phyloP scores from a whole-genome alignment of 2,329 filamentous ascomycete species.

The Ophiostoma sp. region DNA sequence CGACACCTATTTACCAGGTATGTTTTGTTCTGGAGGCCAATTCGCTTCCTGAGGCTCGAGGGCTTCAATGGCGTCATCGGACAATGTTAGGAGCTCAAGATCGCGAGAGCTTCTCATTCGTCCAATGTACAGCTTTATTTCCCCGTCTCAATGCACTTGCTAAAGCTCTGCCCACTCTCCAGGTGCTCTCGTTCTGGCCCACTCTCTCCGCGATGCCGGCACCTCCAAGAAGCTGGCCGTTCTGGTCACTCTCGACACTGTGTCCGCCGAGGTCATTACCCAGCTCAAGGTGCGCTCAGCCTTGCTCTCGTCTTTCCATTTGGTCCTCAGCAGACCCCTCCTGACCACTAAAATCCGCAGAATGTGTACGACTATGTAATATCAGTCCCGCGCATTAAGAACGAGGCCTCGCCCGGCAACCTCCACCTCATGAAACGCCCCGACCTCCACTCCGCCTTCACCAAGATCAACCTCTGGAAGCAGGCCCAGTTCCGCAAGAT shows the following conservation, averaged over 20 bases:
- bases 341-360: slow-evolving; percentile 44
- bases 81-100: neutral
- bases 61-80: neutral
- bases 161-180: slow-evolving; percentile 25
- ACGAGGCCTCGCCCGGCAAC: slow-evolving; percentile 69
- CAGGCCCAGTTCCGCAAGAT: slow-evolving; percentile 87
- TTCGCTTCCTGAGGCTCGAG: too few species aligned
- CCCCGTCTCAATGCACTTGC: slow-evolving; percentile 14
- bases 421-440: slow-evolving; percentile 87
- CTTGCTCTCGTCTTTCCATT: neutral
- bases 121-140: neutral
- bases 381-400: slow-evolving; percentile 77
- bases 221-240: slow-evolving; percentile 83
- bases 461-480: slow-evolving; percentile 93
- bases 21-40: slow-evolving; percentile 29
- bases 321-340: neutral
- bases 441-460: slow-evolving; percentile 90
- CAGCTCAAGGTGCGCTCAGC: slow-evolving; percentile 68
- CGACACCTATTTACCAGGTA: slow-evolving; percentile 91
- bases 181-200: slow-evolving; percentile 92
- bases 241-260: slow-evolving; percentile 76
- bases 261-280: slow-evolving; percentile 72
- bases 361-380: slow-evolving; percentile 85
- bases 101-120: neutral
- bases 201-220: slow-evolving; percentile 89